These are phyloP conservation scores for Fimicolochytrium jonesii DNA, from an alignment of 192 early-diverging fungal genomes.

Conservation along the genomic window DNA sequence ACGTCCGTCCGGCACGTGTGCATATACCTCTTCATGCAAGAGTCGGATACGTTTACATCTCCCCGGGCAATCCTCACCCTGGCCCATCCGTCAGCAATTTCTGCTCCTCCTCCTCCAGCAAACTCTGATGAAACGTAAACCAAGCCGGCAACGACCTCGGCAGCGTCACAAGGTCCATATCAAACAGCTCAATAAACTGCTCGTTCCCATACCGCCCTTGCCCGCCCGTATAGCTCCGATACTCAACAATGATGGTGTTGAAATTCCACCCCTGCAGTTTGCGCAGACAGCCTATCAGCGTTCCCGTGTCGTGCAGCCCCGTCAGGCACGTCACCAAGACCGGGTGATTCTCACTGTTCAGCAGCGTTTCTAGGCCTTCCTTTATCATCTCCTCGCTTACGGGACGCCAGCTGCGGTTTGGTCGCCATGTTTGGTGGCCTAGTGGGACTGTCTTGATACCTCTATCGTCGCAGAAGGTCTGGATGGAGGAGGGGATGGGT, in stretches of 20 bases:
- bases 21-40: no score
- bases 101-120: no score
- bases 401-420: constrained; percentile 68
- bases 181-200: constrained; percentile 90
- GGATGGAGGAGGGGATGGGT: constrained; percentile 8
- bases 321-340: constrained; percentile 86
- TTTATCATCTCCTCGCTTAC: constrained; percentile 94
- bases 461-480: constrained; percentile 42
- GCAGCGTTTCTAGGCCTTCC: constrained; percentile 83
- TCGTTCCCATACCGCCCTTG: constrained; percentile 84
- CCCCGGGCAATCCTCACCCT: no score
- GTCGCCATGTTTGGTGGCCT: constrained; percentile 19
- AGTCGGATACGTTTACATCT: no score
- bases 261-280: constrained; percentile 96
- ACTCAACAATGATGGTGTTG: constrained; percentile 93
- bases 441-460: constrained; percentile 17
- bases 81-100: no score
- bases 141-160: constrained; percentile 73
- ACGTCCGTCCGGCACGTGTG: no score
- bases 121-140: constrained; percentile 60
- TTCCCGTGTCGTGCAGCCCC: constrained; percentile 91
- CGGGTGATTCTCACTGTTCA: constrained; percentile 81
- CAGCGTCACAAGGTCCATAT: constrained; percentile 77
- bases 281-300: constrained; percentile 86
- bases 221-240: constrained; percentile 86